Evolutionary conservation across 1,284 basidiomycete genomes (phyloP).

Genomic region (Cutaneotrichosporon sp.): DNA sequence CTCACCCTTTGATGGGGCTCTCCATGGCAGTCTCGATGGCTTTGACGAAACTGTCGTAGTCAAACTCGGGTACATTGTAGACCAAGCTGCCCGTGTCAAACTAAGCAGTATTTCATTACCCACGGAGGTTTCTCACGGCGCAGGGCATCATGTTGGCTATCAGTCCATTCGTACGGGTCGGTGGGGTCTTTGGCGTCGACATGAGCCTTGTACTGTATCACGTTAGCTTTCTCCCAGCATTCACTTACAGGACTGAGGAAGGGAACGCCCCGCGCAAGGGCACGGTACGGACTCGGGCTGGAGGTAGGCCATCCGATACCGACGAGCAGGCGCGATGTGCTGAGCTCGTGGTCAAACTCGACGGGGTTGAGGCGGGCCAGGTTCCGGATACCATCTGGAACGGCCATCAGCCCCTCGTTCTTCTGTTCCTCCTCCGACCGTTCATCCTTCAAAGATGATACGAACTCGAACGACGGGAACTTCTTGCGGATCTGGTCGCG

Average conservation of each 20-base stretch:
- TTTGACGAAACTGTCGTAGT: constrained; percentile 26
- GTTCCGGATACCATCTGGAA: constrained; percentile 26
- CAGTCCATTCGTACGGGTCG: background rate
- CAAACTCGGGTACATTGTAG: constrained; percentile 29
- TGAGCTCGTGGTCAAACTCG: constrained; percentile 19
- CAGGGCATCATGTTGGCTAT: too few relatives aligned
- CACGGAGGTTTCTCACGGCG: too few relatives aligned
- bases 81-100: constrained; percentile 10
- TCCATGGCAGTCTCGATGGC: constrained; percentile 26
- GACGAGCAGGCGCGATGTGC: constrained; percentile 22
- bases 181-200: background rate
- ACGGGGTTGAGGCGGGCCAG: constrained; percentile 21
- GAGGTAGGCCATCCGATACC: constrained; percentile 28
- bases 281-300: constrained; percentile 27
- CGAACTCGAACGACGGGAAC: constrained; percentile 32
- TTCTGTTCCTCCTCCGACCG: constrained; percentile 8
- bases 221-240: too few relatives aligned
- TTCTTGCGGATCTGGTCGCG: constrained; percentile 20
- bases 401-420: constrained; percentile 3
- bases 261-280: constrained; percentile 4
- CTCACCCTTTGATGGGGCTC: constrained; percentile 25
- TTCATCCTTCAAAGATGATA: constrained; percentile 22
- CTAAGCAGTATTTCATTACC: too few relatives aligned
- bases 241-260: background rate
- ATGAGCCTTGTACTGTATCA: too few relatives aligned